Conservation (phyloP, 495 filamentous ascomycete species). For the Chaetomium fimeti region DNA sequence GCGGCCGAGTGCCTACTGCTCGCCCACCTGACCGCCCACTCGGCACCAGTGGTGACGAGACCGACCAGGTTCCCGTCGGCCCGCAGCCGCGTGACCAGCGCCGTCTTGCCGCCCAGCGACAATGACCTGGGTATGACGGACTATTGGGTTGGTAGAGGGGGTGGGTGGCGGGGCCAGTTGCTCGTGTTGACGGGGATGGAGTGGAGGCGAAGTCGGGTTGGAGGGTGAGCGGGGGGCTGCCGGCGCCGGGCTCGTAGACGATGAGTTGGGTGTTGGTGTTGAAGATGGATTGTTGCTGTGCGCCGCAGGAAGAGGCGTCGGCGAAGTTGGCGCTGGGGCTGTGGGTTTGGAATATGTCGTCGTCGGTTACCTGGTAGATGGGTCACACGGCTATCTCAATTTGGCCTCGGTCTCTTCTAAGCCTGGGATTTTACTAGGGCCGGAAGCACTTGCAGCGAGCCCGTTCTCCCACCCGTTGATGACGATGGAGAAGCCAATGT, state of each 20-base stretch:
- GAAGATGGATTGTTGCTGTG: neutral
- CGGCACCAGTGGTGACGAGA: too few species aligned
- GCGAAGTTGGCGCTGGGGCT: neutral
- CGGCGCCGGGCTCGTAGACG: slow-evolving; percentile 3
- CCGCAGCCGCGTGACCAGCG: too few species aligned
- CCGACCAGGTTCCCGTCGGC: too few species aligned
- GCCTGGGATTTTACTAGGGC: too few species aligned
- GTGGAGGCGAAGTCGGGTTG: neutral
- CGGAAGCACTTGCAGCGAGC: neutral
- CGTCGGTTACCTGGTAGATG: too few species aligned
- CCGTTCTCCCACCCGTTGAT: neutral
- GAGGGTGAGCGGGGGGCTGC: neutral
- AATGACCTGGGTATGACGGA: too few species aligned
- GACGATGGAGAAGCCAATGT: slow-evolving; percentile 1
- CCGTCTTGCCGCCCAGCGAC: too few species aligned
- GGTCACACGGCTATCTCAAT: too few species aligned
- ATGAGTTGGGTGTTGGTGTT: neutral
- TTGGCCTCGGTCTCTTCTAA: too few species aligned
- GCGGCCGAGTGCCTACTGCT: neutral
- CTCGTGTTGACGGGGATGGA: neutral
- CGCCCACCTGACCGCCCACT: too few species aligned
- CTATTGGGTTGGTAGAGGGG: too few species aligned
- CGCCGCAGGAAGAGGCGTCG: neutral
- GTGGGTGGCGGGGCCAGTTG: too few species aligned
- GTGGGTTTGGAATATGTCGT: neutral